Conservation (phyloP, 176 grass and related monocot species). For the Urochloa ruziziensis region DNA sequence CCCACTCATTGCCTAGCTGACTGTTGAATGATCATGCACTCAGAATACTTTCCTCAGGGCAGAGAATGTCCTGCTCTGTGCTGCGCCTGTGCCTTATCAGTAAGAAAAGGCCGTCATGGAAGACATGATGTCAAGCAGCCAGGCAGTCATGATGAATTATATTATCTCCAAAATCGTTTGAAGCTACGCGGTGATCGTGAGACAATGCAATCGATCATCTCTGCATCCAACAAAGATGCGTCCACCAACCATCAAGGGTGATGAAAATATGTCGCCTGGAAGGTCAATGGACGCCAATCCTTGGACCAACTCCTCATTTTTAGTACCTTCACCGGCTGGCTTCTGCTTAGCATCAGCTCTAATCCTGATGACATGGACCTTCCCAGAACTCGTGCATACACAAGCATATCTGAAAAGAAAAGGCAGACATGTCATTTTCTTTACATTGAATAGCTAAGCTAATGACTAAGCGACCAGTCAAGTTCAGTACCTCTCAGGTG, state of each 20-base stretch:
- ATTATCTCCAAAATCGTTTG: not conserved
- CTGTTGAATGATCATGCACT: not conserved
- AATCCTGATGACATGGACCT: slow-evolving; percentile 70
- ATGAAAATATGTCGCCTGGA: slow-evolving; percentile 78
- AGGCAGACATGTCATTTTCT: not conserved
- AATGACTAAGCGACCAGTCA: not conserved
- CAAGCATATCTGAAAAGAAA: slow-evolving; percentile 61
- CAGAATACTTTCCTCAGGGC: not conserved
- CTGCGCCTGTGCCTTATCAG: not conserved
- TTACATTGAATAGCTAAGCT: not conserved
- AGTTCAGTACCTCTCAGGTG: slow-evolving; percentile 58
- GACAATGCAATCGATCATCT: slow-evolving; percentile 75
- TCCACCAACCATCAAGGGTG: slow-evolving; percentile 79
- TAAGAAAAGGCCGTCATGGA: not conserved
- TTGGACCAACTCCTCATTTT: slow-evolving; percentile 39
- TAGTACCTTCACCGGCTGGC: slow-evolving; percentile 5
- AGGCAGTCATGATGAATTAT: not conserved
- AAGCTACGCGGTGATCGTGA: slow-evolving; percentile 34
- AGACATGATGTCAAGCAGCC: not conserved
- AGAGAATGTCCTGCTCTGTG: not conserved
- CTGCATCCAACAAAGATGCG: slow-evolving; percentile 89
- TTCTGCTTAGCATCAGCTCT: slow-evolving; percentile 31
- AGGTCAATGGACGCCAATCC: slow-evolving; percentile 53
- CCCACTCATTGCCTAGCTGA: not conserved
- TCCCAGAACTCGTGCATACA: slow-evolving; percentile 82